Base-by-base conservation (phyloP, 2,329 filamentous ascomycete genomes). In the Xylariaceae sp. region DNA sequence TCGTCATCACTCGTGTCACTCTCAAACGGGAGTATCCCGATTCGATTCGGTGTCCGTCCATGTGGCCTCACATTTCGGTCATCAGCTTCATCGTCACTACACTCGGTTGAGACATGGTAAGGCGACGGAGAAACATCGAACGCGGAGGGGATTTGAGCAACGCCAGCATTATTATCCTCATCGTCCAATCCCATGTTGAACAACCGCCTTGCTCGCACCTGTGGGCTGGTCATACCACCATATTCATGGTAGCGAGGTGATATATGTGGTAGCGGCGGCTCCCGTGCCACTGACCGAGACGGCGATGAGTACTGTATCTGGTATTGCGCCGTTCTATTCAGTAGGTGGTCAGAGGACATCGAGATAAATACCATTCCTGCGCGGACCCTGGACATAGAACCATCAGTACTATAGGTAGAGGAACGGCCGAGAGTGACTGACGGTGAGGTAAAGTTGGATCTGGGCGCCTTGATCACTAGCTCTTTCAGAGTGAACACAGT, bases 351-450 rank as follows among this genome's bases (percentile, higher is more conserved):
- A 44, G 87, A 83, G 47, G 86, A 83, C 92, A 97, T 96, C 51
- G 90, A 84, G 34, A 97, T 82, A 70, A 97, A 97, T 0, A 97
- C 84, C 82, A 97, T 88, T 50, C 94, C 93, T 80, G 96, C 89
- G 74, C 93, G 88, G 56, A 96, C 87, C 56, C 90, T 57, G 57
- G 62, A 59, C 59, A 58, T 58, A 62, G 64, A 60, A 60, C 55
- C 54, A 68, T 79, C 65, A 80, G 74, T 50, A 62, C 61, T 51
- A 60, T 48, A 39, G 17, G 35, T 23, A 8, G n/a, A n/a, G 34
- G 53, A 54, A 47, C 34, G 35, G 35, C 9, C 37, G n/a, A 37
- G 49, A 51, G 49, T 45, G 48, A 84, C 90, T 74, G 84, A 95
- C 89, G 92, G 92, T 67, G 90, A 87, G 61, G 91, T 92, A 73